Evolutionary conservation across 495 filamentous ascomycete genomes (phyloP).

Genomic region (Aspergillus sclerotioniger): DNA sequence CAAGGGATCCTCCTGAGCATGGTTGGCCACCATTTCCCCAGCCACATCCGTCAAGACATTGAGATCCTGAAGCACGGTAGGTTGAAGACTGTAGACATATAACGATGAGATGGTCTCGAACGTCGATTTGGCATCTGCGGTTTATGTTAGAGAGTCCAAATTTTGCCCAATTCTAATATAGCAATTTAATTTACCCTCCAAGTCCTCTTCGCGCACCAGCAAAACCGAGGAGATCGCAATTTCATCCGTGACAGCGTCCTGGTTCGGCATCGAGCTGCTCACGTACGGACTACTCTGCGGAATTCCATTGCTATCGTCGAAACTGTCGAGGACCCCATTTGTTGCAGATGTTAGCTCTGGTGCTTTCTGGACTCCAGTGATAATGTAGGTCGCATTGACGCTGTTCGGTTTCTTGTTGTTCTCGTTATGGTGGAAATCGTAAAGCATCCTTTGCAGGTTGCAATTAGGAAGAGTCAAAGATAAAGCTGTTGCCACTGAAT

Average conservation of each 20-base stretch:
- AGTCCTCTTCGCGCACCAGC: slow-evolving; percentile 75
- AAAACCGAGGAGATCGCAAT: slow-evolving; percentile 56
- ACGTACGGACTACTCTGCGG: slow-evolving; percentile 71
- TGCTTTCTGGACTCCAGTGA: slow-evolving; percentile 60
- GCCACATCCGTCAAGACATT: slow-evolving; percentile 69
- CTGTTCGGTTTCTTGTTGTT: slow-evolving; percentile 71
- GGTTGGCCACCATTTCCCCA: slow-evolving; percentile 54
- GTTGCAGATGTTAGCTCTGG: slow-evolving; percentile 27
- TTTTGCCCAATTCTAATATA: background rate
- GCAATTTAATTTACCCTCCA: slow-evolving; percentile 57
- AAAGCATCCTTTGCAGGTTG: slow-evolving; percentile 67
- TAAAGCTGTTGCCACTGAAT: background rate
- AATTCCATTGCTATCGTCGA: slow-evolving; percentile 62
- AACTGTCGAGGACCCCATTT: slow-evolving; percentile 34
- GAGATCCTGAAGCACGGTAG: slow-evolving; percentile 69
- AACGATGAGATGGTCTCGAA: slow-evolving; percentile 72
- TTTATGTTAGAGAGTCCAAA: background rate
- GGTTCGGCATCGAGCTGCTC: slow-evolving; percentile 57
- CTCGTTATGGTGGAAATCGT: slow-evolving; percentile 78
- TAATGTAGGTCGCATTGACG: slow-evolving; percentile 84
- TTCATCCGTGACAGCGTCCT: slow-evolving; percentile 35
- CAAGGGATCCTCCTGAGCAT: slow-evolving; percentile 60
- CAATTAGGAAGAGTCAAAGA: slow-evolving; percentile 1
- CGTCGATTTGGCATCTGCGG: slow-evolving; percentile 60
- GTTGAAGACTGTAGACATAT: slow-evolving; percentile 83